Evolutionary conservation across 2,329 filamentous ascomycete genomes (phyloP).

Genomic region (Beauveria sp.): DNA sequence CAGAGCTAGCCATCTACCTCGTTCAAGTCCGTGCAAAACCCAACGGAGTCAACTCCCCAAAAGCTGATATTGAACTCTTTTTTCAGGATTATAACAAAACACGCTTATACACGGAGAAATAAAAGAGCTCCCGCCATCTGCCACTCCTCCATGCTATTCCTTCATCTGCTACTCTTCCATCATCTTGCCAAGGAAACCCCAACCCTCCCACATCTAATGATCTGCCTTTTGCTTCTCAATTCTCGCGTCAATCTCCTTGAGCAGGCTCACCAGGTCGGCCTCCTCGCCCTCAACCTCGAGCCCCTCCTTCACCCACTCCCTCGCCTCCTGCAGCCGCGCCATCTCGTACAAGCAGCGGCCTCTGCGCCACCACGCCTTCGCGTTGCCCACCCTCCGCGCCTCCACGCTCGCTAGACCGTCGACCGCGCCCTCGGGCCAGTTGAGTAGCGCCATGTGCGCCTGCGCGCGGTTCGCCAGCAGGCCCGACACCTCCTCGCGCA

Average conservation of each 20-base stretch:
- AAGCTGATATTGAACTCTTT: too few species aligned
- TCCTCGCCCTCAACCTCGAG: conserved; percentile 77
- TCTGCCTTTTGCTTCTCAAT: conserved; percentile 25
- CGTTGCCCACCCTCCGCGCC: conserved; percentile 77
- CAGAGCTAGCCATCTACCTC: too few species aligned
- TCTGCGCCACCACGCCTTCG: conserved; percentile 90
- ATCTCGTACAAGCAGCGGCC: conserved; percentile 86
- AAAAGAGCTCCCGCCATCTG: too few species aligned
- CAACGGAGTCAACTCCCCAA: too few species aligned
- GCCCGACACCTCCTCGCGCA: conserved; percentile 74
- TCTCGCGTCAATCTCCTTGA: conserved; percentile 52
- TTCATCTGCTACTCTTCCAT: too few species aligned
- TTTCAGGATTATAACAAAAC: too few species aligned
- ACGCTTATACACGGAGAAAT: too few species aligned
- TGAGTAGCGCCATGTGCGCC: conserved; percentile 73
- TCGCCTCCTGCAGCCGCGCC: conserved; percentile 76
- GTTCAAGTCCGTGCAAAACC: too few species aligned
- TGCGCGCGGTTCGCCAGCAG: conserved; percentile 85
- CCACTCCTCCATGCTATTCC: not conserved
- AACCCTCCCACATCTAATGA: not conserved
- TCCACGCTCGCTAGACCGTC: conserved; percentile 87
- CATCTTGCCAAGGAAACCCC: not conserved
- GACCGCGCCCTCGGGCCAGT: conserved; percentile 78
- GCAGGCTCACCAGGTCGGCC: conserved; percentile 53
- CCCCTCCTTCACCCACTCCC: conserved; percentile 66